Percentiles rank a stretch among this genome's conserved stretches.
Evolutionary conservation across 1,139 yeast species (phyloP).

Genomic region (Arxiozyma telluris): DNA sequence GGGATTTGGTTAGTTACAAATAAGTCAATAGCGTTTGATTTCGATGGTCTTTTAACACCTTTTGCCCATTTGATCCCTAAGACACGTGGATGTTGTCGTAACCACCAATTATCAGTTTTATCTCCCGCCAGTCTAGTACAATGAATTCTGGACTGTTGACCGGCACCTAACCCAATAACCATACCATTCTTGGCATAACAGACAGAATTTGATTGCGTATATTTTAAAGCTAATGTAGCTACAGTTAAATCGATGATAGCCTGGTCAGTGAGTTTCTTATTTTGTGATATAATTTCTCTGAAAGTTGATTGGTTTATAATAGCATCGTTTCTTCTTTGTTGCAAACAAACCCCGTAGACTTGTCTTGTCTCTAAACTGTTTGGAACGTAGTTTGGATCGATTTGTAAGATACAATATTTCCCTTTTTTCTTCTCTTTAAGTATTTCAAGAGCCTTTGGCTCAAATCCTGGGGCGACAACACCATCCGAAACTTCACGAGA

Average conservation of each 20-base stretch:
- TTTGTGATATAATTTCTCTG: constrained; percentile 82
- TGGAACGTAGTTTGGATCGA: constrained; percentile 89
- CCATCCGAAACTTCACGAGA: constrained; percentile 97
- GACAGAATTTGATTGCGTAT: constrained; percentile 96
- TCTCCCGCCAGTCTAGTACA: constrained; percentile 99
- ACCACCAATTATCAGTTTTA: constrained; percentile 99
- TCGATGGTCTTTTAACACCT: constrained; percentile 97
- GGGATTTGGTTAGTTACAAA: constrained; percentile 89
- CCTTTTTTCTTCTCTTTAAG: constrained; percentile 92
- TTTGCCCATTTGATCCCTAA: constrained; percentile 92
- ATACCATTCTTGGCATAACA: constrained; percentile 98
- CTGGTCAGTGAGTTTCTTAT: constrained; percentile 82
- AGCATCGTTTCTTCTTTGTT: constrained; percentile 97
- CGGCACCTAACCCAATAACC: constrained; percentile 98
- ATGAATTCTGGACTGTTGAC: constrained; percentile 98
- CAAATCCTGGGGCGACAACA: constrained; percentile 95
- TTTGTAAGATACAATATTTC: constrained; percentile 90
- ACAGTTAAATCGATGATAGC: constrained; percentile 89
- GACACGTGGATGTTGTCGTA: constrained; percentile 95
- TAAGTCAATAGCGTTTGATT: constrained; percentile 94
- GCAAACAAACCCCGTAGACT: constrained; percentile 89
- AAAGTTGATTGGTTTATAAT: constrained; percentile 80
- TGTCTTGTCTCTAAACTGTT: constrained; percentile 79
- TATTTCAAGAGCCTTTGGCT: constrained; percentile 82
- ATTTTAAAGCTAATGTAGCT: constrained; percentile 93